Evolutionary conservation across 2,329 filamentous ascomycete species (phyloP).

Genomic region (Blumeria hordei): DNA sequence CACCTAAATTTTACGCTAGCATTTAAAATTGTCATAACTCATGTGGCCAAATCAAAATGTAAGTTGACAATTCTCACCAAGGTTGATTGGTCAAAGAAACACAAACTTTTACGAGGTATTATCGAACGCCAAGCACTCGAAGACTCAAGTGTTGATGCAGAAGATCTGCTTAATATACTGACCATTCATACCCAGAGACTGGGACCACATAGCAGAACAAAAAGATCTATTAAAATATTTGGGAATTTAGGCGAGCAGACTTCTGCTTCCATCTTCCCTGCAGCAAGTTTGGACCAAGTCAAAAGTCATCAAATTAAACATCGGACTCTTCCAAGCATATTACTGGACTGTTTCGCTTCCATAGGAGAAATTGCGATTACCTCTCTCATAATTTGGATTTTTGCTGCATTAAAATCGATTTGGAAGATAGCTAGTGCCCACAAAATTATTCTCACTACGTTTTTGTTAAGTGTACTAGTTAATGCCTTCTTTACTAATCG

Average conservation of each 20-base stretch:
- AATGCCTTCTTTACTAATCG: constrained; percentile 57
- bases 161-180: constrained; percentile 50
- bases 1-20: constrained; percentile 56
- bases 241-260: constrained; percentile 48
- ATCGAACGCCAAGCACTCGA: constrained; percentile 50
- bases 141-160: constrained; percentile 47
- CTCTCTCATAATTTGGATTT: constrained; percentile 53
- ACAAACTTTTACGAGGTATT: constrained; percentile 31
- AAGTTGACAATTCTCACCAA: constrained; percentile 74
- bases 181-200: constrained; percentile 56
- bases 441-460: constrained; percentile 42
- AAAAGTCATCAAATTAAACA: constrained; percentile 31
- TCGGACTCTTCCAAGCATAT: constrained; percentile 39
- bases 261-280: constrained; percentile 34
- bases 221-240: constrained; percentile 57
- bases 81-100: constrained; percentile 61
- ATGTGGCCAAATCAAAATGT: constrained; percentile 74
- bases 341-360: constrained; percentile 49
- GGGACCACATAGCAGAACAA: constrained; percentile 48
- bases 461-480: constrained; percentile 42
- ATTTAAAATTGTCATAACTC: constrained; percentile 82
- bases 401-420: constrained; percentile 37
- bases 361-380: constrained; percentile 52
- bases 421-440: constrained; percentile 50
- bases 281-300: constrained; percentile 18